A percentile compares a stretch with the other conserved stretches of the same genome.
Conservation (phyloP, 2,329 filamentous ascomycete genomes). For the Cadophora luteo-olivacea region DNA sequence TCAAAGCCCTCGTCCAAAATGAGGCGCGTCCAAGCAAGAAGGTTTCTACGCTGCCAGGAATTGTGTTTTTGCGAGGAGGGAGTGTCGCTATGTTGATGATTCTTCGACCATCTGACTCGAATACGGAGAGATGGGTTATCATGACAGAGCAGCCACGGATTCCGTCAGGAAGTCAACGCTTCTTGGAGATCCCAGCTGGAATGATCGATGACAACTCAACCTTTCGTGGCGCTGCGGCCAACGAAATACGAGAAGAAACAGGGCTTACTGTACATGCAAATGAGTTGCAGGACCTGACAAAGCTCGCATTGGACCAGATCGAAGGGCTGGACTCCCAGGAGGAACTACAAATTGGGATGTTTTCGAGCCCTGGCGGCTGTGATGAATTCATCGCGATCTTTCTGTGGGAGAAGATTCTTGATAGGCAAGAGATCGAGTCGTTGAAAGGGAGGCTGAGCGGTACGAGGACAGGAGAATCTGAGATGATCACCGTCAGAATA, state of each 20-base stretch:
- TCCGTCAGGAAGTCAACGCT: background rate
- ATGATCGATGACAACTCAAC: slow-evolving; percentile 17
- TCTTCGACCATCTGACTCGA: background rate
- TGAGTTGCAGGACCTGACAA: slow-evolving; percentile 48
- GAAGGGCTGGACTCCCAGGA: slow-evolving; percentile 22
- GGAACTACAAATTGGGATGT: slow-evolving; percentile 50
- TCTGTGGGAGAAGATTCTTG: slow-evolving; percentile 58
- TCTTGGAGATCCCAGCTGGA: slow-evolving; percentile 4
- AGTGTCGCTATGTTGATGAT: background rate
- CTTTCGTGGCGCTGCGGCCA: slow-evolving; percentile 63
- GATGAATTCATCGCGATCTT: slow-evolving; percentile 65
- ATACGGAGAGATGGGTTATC: background rate
- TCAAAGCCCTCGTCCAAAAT: background rate
- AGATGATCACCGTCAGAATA: slow-evolving; percentile 65
- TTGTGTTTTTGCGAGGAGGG: background rate
- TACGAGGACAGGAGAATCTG: slow-evolving; percentile 55
- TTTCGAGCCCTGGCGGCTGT: slow-evolving; percentile 61
- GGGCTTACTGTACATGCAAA: slow-evolving; percentile 58
- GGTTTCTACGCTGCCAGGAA: background rate
- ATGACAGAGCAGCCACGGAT: background rate
- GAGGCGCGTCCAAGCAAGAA: background rate
- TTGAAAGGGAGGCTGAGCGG: slow-evolving; percentile 62
- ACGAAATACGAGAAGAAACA: slow-evolving; percentile 66
- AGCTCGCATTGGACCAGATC: slow-evolving; percentile 34
- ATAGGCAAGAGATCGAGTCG: slow-evolving; percentile 56